Percentiles rank a stretch among this genome's conserved stretches.
Conservation (phyloP, 2,329 filamentous ascomycete species). For the Phyllosticta citriasiana region DNA sequence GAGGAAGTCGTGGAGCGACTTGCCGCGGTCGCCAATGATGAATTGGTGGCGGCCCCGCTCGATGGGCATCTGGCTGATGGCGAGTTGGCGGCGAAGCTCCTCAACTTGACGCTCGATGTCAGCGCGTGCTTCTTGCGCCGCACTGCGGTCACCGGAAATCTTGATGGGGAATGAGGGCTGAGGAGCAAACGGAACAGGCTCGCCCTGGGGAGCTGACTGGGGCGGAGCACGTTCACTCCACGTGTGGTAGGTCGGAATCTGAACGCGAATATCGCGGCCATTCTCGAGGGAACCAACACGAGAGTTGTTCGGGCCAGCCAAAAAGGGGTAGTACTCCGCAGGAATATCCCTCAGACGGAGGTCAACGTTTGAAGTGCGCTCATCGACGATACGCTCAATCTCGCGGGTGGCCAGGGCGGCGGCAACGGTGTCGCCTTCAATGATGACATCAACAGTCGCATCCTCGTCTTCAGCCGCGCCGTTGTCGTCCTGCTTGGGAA, state of each 20-base stretch:
- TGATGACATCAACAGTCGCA: slow-evolving; percentile 68
- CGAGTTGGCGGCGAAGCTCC: slow-evolving; percentile 65
- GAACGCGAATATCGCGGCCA: slow-evolving; percentile 66
- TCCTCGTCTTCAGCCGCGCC: slow-evolving; percentile 66
- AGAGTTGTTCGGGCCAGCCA: slow-evolving; percentile 68
- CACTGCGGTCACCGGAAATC: slow-evolving; percentile 73
- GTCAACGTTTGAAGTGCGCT: slow-evolving; percentile 73
- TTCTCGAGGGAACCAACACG: slow-evolving; percentile 59
- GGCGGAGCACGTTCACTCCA: slow-evolving; percentile 61
- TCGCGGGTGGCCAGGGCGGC: slow-evolving; percentile 73
- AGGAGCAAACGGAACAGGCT: slow-evolving; percentile 60
- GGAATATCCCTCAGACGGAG: slow-evolving; percentile 76
- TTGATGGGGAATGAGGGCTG: slow-evolving; percentile 69
- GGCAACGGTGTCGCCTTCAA: slow-evolving; percentile 86
- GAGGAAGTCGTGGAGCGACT: slow-evolving; percentile 77
- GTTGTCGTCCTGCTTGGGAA: slow-evolving; percentile 68
- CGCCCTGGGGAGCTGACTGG: slow-evolving; percentile 49
- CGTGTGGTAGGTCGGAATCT: slow-evolving; percentile 71
- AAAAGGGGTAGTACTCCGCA: slow-evolving; percentile 89
- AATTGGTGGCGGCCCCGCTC: slow-evolving; percentile 87
- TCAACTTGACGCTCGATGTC: slow-evolving; percentile 72
- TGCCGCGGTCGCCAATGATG: slow-evolving; percentile 76
- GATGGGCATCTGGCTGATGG: slow-evolving; percentile 69
- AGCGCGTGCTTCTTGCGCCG: slow-evolving; percentile 68
- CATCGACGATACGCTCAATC: slow-evolving; percentile 78